These are phyloP conservation scores for Nakaseomyces delphensis DNA, from an alignment of 1,139 yeast genomes.

Conservation along the genomic window DNA sequence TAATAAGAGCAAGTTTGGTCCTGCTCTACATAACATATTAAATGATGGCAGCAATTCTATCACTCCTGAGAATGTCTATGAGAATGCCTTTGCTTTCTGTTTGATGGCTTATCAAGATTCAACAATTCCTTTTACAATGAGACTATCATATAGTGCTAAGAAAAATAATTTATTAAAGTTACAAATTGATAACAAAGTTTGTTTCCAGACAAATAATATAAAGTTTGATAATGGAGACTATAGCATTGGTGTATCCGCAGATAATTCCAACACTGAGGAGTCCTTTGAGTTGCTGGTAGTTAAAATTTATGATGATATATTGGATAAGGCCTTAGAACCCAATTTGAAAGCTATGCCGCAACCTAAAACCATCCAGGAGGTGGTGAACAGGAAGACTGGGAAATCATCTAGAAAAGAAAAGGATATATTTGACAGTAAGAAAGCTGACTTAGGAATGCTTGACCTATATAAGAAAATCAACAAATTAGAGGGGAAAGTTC, in stretches of 20 bases:
- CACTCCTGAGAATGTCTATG: conserved; percentile 22
- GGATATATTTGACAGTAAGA: conserved; percentile 21
- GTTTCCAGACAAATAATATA: conserved; percentile 55
- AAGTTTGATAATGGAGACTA: conserved; percentile 21
- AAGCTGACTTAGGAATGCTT: conserved; percentile 21
- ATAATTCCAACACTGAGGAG: conserved; percentile 38
- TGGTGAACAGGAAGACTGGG: conserved; percentile 29
- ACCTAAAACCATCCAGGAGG: conserved; percentile 32
- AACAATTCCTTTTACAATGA: conserved; percentile 58
- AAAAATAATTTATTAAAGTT: conserved; percentile 43
- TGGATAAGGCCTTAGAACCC: conserved; percentile 48
- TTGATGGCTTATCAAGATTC: conserved; percentile 52
- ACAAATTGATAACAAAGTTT: conserved; percentile 60
- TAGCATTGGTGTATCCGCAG: conserved; percentile 48
- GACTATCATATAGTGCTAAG: conserved; percentile 48
- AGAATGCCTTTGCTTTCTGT: conserved; percentile 46
- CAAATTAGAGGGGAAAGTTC: conserved; percentile 29
- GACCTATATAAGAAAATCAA: conserved; percentile 28
- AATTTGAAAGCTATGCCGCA: conserved; percentile 48
- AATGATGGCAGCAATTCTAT: conserved; percentile 39
- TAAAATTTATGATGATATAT: conserved; percentile 44
- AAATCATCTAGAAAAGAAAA: conserved; percentile 26
- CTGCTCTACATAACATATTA: conserved; percentile 42
- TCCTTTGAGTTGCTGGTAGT: conserved; percentile 52
- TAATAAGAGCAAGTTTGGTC: conserved; percentile 39